Conservation (phyloP, 2,329 filamentous ascomycete genomes). For the Xylariaceae sp. region DNA sequence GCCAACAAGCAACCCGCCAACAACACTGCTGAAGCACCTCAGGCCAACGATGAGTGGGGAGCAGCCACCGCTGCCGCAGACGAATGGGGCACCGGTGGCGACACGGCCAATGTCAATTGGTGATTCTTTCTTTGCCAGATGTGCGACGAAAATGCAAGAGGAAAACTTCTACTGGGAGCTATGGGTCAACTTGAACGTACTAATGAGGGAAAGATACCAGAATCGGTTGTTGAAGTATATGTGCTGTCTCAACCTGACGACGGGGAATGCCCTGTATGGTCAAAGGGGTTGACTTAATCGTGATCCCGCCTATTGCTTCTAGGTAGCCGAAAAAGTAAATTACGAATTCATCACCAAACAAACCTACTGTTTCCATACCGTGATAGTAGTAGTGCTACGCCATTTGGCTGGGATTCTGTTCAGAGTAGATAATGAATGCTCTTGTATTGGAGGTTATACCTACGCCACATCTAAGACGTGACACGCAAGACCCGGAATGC, state of each 20-base stretch:
- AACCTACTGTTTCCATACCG: no score
- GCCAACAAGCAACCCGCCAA: no score
- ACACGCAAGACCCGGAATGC: no score
- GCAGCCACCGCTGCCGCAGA: conserved; percentile 36
- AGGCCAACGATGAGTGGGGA: background rate
- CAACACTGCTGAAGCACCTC: background rate
- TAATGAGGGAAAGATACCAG: conserved; percentile 99
- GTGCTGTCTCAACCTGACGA: conserved; percentile 32
- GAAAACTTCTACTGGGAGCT: conserved; percentile 32
- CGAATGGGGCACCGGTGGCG: background rate
- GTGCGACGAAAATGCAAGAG: conserved; percentile 16
- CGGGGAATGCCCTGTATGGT: conserved; percentile 99
- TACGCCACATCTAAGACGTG: no score
- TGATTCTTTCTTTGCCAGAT: conserved; percentile 17
- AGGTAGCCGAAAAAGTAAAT: conserved; percentile 22
- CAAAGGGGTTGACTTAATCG: conserved; percentile 84
- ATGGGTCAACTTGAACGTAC: conserved; percentile 64
- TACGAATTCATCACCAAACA: background rate
- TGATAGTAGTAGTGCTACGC: no score
- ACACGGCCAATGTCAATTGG: conserved; percentile 15
- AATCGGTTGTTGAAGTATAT: conserved; percentile 35
- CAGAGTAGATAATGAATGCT: no score
- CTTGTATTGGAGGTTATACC: no score
- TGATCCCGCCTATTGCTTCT: conserved; percentile 57
- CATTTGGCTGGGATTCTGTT: no score